Conservation (phyloP, 805 yeast genomes). For the Cyberlindnera suaveolens region DNA sequence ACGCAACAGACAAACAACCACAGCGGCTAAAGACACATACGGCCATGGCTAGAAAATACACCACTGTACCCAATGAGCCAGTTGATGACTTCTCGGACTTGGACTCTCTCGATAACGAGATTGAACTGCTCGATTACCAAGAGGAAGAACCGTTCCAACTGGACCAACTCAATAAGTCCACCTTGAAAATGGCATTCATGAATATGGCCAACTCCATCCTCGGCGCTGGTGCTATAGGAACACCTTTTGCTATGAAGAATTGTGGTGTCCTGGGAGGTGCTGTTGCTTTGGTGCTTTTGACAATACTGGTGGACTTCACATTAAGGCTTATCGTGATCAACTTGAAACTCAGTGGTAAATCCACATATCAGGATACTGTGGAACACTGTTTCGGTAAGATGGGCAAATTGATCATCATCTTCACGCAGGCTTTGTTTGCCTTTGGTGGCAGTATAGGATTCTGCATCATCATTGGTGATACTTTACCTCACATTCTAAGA, state of each 20-base stretch:
- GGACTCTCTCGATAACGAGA: slow-evolving; percentile 21
- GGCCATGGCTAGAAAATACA: slow-evolving; percentile 2
- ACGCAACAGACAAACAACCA: no score
- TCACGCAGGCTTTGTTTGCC: slow-evolving; percentile 84
- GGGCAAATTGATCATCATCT: slow-evolving; percentile 62
- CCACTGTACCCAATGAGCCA: slow-evolving; percentile 4
- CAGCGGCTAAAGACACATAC: no score
- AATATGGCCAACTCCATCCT: slow-evolving; percentile 94
- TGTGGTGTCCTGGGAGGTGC: slow-evolving; percentile 76
- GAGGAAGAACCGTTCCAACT: slow-evolving; percentile 15
- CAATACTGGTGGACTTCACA: slow-evolving; percentile 86
- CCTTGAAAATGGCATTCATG: slow-evolving; percentile 85
- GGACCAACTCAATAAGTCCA: slow-evolving; percentile 34
- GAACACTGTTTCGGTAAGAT: slow-evolving; percentile 66
- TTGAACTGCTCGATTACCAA: slow-evolving; percentile 5
- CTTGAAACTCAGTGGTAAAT: slow-evolving; percentile 68
- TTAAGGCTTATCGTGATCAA: slow-evolving; percentile 72
- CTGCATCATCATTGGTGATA: slow-evolving; percentile 91
- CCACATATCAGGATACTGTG: slow-evolving; percentile 82
- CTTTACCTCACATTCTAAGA: slow-evolving; percentile 82
- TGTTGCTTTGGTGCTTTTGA: slow-evolving; percentile 49
- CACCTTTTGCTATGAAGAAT: slow-evolving; percentile 80
- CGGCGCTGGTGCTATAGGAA: slow-evolving; percentile 95
- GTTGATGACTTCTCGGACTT: slow-evolving; percentile 14
- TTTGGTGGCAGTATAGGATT: slow-evolving; percentile 93